Evolutionary conservation across 495 filamentous ascomycete genomes (phyloP), one percentile per base, ranked within the genome.

Genomic region (Staphylotrichum longicolle): DNA sequence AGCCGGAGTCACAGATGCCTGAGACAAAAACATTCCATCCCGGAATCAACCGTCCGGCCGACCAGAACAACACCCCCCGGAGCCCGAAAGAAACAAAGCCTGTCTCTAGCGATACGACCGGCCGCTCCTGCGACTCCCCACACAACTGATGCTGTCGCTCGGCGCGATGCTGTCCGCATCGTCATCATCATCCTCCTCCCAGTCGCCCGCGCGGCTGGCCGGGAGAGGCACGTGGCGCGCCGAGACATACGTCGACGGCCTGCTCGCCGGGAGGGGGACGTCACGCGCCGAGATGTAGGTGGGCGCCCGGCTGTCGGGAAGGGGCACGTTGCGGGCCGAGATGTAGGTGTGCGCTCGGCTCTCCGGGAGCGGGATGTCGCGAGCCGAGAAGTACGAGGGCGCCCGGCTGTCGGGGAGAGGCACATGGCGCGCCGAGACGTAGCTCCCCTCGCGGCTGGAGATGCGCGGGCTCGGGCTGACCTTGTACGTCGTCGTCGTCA

Each of bases 141-240:
- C 79, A 66, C 85, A 84, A 67, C 86, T 88, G 48, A 88, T 81
- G 66, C 85, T 89, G 67, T 91, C 88, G 59, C 81, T 82, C 3
- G 88, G 86, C 30, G 75, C 81, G 39, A 88, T 72, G 63, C 77
- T 82, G n/a, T 69, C 73, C 5, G 63, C 69, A 41, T 77, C 70
- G 33, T 41, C 54, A 4, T 39, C 54, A 0, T 65, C 71, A 4
- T 62, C 68, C 40, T 77, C 66, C 33, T 63, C 61, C 11, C 65
- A 62, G n/a, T 52, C 64, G 27, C 72, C 68, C 11, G 67, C 66
- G 11, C 74, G 70, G 63, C 81, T 86, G 8, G 71, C 68, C 0
- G 85, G 84, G 0, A 84, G 69, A 8, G 81, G 80, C 4, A 82
- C 66, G 9, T 82, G 58, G 11, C 70, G 68, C 3, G 72, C 68